Conservation (phyloP, 495 filamentous ascomycete genomes). For the Jackrogersella minutella region DNA sequence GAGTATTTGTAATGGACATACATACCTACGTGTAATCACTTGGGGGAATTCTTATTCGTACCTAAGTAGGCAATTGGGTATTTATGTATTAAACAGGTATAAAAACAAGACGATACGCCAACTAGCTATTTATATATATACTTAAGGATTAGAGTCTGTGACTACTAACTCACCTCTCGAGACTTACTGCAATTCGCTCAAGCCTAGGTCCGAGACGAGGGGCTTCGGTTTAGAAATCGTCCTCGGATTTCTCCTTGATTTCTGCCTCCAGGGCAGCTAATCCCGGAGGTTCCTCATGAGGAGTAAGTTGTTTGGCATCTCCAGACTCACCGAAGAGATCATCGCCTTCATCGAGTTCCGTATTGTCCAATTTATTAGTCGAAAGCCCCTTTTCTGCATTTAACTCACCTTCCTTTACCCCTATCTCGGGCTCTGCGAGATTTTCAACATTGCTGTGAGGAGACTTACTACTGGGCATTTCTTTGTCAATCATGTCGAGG, state of each 20-base stretch:
- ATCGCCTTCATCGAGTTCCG: neutral
- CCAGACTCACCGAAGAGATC: conserved; percentile 13
- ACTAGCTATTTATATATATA: no score
- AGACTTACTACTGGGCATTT: conserved; percentile 5
- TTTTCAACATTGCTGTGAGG: neutral
- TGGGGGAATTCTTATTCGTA: no score
- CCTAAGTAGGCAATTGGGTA: no score
- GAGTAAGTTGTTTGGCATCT: neutral
- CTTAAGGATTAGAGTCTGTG: no score
- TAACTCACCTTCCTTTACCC: neutral
- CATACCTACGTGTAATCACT: no score
- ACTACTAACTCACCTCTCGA: neutral
- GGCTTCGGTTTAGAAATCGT: neutral
- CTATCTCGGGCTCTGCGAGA: neutral
- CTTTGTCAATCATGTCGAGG: neutral
- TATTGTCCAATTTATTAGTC: neutral
- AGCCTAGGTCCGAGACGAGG: neutral
- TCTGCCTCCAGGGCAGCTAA: conserved; percentile 18
- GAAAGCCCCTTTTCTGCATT: no score
- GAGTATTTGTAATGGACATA: no score
- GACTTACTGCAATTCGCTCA: neutral
- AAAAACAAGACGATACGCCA: no score
- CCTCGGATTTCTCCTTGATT: neutral
- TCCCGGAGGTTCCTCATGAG: neutral
- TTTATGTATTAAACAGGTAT: no score